Conservation (phyloP, 2,329 filamentous ascomycete genomes). For the Spiromastix sp. region DNA sequence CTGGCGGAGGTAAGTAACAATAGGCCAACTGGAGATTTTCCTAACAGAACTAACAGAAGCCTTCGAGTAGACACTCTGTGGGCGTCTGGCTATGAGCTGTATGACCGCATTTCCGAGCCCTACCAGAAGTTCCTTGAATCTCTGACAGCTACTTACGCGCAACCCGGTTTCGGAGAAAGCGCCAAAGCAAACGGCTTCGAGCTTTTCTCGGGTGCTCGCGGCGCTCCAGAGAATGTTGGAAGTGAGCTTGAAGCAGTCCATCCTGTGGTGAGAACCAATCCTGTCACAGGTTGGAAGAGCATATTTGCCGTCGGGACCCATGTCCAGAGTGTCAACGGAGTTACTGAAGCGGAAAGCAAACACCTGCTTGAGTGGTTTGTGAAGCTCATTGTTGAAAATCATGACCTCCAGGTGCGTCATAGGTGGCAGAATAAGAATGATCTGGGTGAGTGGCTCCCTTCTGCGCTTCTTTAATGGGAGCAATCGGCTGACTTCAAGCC, state of each 20-base stretch:
- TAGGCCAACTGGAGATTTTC: too few relatives aligned
- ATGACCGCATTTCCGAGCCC: slow-evolving; percentile 30
- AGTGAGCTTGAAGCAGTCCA: slow-evolving; percentile 38
- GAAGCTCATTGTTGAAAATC: slow-evolving; percentile 29
- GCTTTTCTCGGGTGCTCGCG: slow-evolving; percentile 25
- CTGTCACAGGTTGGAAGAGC: slow-evolving; percentile 28
- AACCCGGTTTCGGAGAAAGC: slow-evolving; percentile 21
- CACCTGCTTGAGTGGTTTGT: slow-evolving; percentile 26
- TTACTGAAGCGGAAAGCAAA: slow-evolving; percentile 23
- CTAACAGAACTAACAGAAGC: too few relatives aligned
- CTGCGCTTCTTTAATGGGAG: not conserved
- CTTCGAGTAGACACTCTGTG: slow-evolving; percentile 30
- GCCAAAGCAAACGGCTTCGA: slow-evolving; percentile 22
- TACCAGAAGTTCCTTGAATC: slow-evolving; percentile 30
- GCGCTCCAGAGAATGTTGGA: slow-evolving; percentile 49
- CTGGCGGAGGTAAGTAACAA: slow-evolving; percentile 27
- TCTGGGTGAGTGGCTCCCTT: slow-evolving; percentile 17
- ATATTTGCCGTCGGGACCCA: slow-evolving; percentile 26
- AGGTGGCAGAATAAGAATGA: slow-evolving; percentile 34
- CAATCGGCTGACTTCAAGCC: not conserved
- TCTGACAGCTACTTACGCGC: slow-evolving; percentile 27
- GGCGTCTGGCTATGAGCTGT: slow-evolving; percentile 34
- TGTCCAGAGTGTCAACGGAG: slow-evolving; percentile 22
- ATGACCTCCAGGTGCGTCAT: slow-evolving; percentile 32
- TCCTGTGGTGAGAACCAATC: slow-evolving; percentile 44